phyloP scores from a whole-genome alignment of 148 eudicot genomes.

The Tetragonia tetragonoides region DNA sequence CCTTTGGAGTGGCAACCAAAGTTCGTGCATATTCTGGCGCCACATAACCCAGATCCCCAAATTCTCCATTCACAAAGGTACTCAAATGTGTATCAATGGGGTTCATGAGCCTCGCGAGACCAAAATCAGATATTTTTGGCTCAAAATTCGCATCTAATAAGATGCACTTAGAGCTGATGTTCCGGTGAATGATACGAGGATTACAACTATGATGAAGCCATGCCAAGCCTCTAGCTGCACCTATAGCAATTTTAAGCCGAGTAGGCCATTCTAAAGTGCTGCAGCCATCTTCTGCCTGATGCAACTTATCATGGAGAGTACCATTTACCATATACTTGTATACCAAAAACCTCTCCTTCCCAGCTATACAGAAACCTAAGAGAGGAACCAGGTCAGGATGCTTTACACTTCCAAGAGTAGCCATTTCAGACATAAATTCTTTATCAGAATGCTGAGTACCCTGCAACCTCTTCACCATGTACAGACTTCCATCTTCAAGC shows the following conservation, averaged over 20 bases:
- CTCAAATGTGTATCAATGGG: constrained; percentile 68
- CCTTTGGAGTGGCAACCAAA: constrained; percentile 59
- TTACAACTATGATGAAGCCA: constrained; percentile 71
- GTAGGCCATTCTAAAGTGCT: constrained; percentile 47
- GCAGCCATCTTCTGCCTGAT: constrained; percentile 29
- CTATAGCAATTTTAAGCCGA: constrained; percentile 53
- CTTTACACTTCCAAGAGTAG: constrained; percentile 57
- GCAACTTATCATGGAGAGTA: constrained; percentile 51
- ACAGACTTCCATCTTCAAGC: constrained; percentile 55
- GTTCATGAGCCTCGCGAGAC: constrained; percentile 68
- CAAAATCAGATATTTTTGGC: constrained; percentile 66
- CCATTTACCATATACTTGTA: constrained; percentile 63
- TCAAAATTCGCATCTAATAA: constrained; percentile 46
- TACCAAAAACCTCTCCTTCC: constrained; percentile 62
- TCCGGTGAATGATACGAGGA: constrained; percentile 64
- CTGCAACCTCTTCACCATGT: constrained; percentile 61
- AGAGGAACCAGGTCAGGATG: constrained; percentile 62
- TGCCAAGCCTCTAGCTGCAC: constrained; percentile 64
- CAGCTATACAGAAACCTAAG: constrained; percentile 59
- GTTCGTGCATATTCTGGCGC: constrained; percentile 68
- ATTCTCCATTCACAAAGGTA: constrained; percentile 63
- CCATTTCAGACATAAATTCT: constrained; percentile 69
- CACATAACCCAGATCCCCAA: constrained; percentile 65
- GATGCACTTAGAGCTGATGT: constrained; percentile 62
- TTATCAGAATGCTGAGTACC: constrained; percentile 54